Conservation (phyloP, 306 rosid species). For the Quercus mongolica region DNA sequence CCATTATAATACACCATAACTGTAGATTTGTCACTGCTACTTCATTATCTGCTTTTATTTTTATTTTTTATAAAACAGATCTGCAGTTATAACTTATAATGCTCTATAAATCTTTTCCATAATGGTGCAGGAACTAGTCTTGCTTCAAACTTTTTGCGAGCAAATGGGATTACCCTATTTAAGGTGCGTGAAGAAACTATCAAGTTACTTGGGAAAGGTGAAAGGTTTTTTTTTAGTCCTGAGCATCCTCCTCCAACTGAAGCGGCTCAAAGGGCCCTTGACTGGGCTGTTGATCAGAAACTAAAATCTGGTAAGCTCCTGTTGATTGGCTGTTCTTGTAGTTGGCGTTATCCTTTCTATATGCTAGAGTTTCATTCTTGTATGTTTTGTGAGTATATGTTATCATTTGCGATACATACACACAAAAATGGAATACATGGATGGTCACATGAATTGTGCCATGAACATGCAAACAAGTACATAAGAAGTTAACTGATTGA, state of each 20-base stretch:
- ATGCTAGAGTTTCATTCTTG: not conserved
- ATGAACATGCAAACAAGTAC: not conserved
- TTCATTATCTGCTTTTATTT: not conserved
- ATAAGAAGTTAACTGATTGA: not conserved
- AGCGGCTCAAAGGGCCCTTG: slow-evolving; percentile 71
- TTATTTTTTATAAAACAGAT: not conserved
- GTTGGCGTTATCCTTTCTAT: not conserved
- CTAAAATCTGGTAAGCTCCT: slow-evolving; percentile 52
- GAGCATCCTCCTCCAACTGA: slow-evolving; percentile 66
- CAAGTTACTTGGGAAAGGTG: slow-evolving; percentile 53
- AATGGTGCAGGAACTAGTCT: slow-evolving; percentile 56
- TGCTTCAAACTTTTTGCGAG: slow-evolving; percentile 55
- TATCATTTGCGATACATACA: not conserved
- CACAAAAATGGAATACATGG: not conserved
- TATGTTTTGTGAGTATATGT: not conserved
- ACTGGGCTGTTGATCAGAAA: slow-evolving; percentile 65
- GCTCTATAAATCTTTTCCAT: not conserved
- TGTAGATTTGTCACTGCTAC: not conserved
- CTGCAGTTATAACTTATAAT: slow-evolving; percentile 3
- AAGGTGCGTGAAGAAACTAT: slow-evolving; percentile 62
- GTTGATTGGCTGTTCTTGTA: slow-evolving; percentile 5
- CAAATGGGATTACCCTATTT: slow-evolving; percentile 52
- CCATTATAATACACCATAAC: too few relatives aligned
- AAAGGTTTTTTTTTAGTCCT: slow-evolving; percentile 40
- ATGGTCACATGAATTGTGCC: not conserved